A percentile compares a stretch with the other conserved stretches of the same genome.
These are phyloP conservation scores for Paspalum notatum DNA, from an alignment of 176 grass and related monocot species.

Conservation along the genomic window DNA sequence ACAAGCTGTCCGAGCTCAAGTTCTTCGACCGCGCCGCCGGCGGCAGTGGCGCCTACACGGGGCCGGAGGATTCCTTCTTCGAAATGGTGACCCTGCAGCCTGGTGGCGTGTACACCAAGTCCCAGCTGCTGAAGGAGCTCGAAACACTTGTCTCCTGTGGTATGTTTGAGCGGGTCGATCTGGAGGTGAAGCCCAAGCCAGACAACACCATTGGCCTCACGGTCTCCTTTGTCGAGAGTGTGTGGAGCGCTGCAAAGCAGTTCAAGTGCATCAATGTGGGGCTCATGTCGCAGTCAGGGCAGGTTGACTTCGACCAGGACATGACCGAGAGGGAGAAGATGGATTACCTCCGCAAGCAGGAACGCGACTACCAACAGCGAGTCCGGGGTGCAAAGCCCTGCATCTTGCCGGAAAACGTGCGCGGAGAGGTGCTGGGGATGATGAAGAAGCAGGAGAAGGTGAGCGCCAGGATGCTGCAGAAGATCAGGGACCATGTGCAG, in stretches of 20 bases:
- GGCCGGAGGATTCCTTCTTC: conserved; percentile 89
- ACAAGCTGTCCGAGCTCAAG: conserved; percentile 90
- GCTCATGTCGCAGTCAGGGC: conserved; percentile 70
- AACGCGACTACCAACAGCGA: conserved; percentile 82
- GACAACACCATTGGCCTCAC: conserved; percentile 82
- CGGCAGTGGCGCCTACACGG: conserved; percentile 44
- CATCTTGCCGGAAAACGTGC: conserved; percentile 66
- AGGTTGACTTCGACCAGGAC: conserved; percentile 84
- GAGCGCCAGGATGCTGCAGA: conserved; percentile 85
- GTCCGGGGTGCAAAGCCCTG: conserved; percentile 67
- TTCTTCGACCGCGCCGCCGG: conserved; percentile 61
- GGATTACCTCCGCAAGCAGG: conserved; percentile 85
- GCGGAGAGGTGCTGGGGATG: conserved; percentile 76
- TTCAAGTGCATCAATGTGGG: conserved; percentile 98
- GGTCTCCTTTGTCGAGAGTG: conserved; percentile 78
- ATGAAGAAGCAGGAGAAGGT: conserved; percentile 79
- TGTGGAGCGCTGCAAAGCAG: conserved; percentile 77
- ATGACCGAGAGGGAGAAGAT: conserved; percentile 98
- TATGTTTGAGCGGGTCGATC: conserved; percentile 92
- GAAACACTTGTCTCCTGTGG: conserved; percentile 89
- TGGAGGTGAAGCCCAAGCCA: conserved; percentile 89
- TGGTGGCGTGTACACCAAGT: conserved; percentile 90
- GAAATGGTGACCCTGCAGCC: conserved; percentile 95
- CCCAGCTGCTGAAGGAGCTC: conserved; percentile 85
- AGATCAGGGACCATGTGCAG: conserved; percentile 89